Base-by-base conservation (phyloP, 139 green algal species). In the Astrephomene gubernaculifera region DNA sequence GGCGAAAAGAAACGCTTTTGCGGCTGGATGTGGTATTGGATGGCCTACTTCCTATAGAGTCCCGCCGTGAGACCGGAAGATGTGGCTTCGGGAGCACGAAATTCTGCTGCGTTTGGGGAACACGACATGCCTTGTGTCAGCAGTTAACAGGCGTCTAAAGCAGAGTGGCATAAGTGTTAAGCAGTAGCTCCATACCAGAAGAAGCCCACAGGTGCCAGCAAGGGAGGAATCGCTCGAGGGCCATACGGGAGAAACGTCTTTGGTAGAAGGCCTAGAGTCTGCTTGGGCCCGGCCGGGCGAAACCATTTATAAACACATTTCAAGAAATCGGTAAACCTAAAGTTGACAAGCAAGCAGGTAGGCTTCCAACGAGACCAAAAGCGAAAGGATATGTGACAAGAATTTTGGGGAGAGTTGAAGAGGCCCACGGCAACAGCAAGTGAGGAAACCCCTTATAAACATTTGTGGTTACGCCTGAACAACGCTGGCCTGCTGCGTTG, bases 1-100 rank as follows among this genome's bases (percentile, higher is more conserved):
- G 43, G 35, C 79, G 68, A 35, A 78, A 86, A 0, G 61, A 67
- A 0, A 84, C 78, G n/a, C 41, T 61, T 36, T 73, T 83, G 0
- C 60, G 60, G 1, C 22, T 14, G 43, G n/a, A 9, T 27, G 33
- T 24, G 17, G 38, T 33, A 36, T 75, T 39, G 14, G 68, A 1
- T 1, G 7, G 10, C 38, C 27, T 75, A 39, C 9, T 39, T 2
- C 53, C 68, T 39, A 57, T 14, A 22, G 68, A 75, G 10, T 35
- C 22, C 21, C 68, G 68, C 27, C 68, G 39, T 31, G 38, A 75
- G 4, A 9, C 7, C 38, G 7, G 68, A 0, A n/a, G 36, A 0
- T 57, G 38, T n/a, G 36, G 54, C 69, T 53, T 35, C 10, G 39
- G 8, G 0, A 39, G n/a, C n/a, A n/a, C n/a, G n/a, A n/a, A n/a